These are phyloP conservation scores for Capsicum rhomboideum DNA, from an alignment of 257 asterid genomes.

Conservation along the genomic window DNA sequence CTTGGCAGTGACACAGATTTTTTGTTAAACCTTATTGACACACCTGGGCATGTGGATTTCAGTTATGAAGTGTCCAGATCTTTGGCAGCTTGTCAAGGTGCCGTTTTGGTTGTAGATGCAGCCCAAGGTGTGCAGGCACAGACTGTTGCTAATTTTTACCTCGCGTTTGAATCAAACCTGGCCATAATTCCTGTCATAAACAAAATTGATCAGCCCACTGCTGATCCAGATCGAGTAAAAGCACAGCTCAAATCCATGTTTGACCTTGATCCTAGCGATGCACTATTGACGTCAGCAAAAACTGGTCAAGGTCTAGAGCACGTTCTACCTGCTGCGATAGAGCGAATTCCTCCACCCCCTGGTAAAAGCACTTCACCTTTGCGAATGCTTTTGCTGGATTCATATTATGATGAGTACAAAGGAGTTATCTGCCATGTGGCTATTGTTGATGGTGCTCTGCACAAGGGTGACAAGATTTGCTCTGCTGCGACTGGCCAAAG, in stretches of 20 bases:
- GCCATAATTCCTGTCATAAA: slow-evolving; percentile 76
- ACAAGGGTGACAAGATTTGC: slow-evolving; percentile 81
- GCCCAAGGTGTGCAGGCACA: slow-evolving; percentile 99
- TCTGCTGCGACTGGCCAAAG: slow-evolving; percentile 91
- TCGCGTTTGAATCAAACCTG: slow-evolving; percentile 89
- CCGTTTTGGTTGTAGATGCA: slow-evolving; percentile 92
- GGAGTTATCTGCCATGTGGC: slow-evolving; percentile 99
- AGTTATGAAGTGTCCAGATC: slow-evolving; percentile 97
- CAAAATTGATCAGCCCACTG: slow-evolving; percentile 97
- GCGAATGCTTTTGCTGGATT: slow-evolving; percentile 90
- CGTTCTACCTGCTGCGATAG: slow-evolving; percentile 96
- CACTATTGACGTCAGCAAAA: slow-evolving; percentile 85
- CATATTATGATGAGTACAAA: slow-evolving; percentile 91
- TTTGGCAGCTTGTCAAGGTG: slow-evolving; percentile 98
- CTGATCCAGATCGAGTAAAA: slow-evolving; percentile 92
- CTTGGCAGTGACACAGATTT: slow-evolving; percentile 48
- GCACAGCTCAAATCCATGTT: slow-evolving; percentile 90
- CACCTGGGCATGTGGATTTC: slow-evolving; percentile 98
- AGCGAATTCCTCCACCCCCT: slow-evolving; percentile 87
- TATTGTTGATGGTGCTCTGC: slow-evolving; percentile 82
- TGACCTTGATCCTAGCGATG: slow-evolving; percentile 80
- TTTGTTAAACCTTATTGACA: slow-evolving; percentile 79
- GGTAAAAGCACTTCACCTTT: slow-evolving; percentile 49
- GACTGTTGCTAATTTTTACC: slow-evolving; percentile 93
- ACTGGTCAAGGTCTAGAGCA: slow-evolving; percentile 88